Evolutionary conservation across 2,329 filamentous ascomycete species (phyloP).

Genomic region (Epichloe aotearoae): DNA sequence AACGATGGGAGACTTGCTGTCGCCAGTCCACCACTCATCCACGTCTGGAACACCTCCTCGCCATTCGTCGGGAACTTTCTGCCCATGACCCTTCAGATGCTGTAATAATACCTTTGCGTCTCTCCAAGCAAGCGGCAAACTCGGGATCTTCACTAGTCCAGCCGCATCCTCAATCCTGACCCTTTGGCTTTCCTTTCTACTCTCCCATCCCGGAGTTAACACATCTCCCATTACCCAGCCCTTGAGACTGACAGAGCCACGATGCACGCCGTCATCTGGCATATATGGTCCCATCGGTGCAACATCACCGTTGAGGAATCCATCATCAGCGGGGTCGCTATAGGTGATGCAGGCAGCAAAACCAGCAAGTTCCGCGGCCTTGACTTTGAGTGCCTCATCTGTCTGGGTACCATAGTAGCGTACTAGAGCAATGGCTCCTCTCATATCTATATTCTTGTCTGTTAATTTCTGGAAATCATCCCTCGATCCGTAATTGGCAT

Average conservation of each 20-base stretch:
- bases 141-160: conserved; percentile 73
- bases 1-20: conserved; percentile 60
- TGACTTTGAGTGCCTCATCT: conserved; percentile 71
- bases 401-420: conserved; percentile 63
- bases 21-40: conserved; percentile 73
- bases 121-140: conserved; percentile 77
- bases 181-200: conserved; percentile 51
- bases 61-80: conserved; percentile 58
- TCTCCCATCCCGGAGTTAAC: conserved; percentile 79
- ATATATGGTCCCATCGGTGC: conserved; percentile 70
- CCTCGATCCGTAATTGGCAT: conserved; percentile 80
- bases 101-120: conserved; percentile 73
- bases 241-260: conserved; percentile 67
- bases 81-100: conserved; percentile 61
- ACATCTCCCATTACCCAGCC: conserved; percentile 81
- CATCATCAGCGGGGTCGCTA: conserved; percentile 77
- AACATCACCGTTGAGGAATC: conserved; percentile 57
- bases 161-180: conserved; percentile 56
- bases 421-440: conserved; percentile 74
- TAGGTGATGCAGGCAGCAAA: conserved; percentile 85
- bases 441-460: conserved; percentile 57
- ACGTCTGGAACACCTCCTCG: conserved; percentile 63
- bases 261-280: conserved; percentile 70
- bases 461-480: conserved; percentile 67
- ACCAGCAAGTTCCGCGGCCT: conserved; percentile 75